These are phyloP conservation scores for Penicillium maclennaniae DNA, from an alignment of 495 filamentous ascomycete species.

Conservation along the genomic window DNA sequence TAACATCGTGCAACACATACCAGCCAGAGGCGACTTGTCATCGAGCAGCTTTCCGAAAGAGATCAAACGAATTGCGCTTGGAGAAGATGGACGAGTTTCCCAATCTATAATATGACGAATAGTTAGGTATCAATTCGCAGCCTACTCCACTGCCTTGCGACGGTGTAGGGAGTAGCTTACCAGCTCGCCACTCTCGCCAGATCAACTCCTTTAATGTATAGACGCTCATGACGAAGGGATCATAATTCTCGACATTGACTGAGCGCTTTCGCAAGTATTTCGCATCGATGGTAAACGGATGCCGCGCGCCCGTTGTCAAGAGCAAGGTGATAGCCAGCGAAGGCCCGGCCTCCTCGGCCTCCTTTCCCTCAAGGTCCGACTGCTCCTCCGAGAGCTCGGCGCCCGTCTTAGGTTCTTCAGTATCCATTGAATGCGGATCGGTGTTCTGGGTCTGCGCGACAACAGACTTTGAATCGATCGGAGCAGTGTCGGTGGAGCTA, in stretches of 20 bases:
- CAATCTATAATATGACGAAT: constrained; percentile 56
- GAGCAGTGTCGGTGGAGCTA: constrained; percentile 12
- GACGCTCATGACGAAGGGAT: constrained; percentile 83
- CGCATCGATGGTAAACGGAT: constrained; percentile 83
- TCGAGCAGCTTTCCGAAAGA: constrained; percentile 84
- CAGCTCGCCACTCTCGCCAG: constrained; percentile 79
- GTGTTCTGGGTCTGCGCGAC: constrained; percentile 14
- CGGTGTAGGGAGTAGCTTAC: constrained; percentile 32
- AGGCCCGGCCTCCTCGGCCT: constrained; percentile 43
- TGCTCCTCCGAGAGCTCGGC: constrained; percentile 29
- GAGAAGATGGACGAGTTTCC: constrained; percentile 78
- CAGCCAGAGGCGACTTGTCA: constrained; percentile 75
- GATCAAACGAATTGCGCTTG: constrained; percentile 81
- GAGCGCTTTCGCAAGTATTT: constrained; percentile 78
- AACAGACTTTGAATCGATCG: constrained; percentile 14
- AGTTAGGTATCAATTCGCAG: background rate
- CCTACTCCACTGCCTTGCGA: background rate
- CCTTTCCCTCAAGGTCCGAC: constrained; percentile 39
- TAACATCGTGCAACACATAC: constrained; percentile 37
- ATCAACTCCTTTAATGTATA: constrained; percentile 92
- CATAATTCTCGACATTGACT: constrained; percentile 68
- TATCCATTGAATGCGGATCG: constrained; percentile 24
- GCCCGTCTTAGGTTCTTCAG: constrained; percentile 33
- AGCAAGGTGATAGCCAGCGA: constrained; percentile 65
- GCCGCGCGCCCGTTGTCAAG: constrained; percentile 73